Evolutionary conservation across 202 grass and related monocot species (phyloP).

Genomic region (Brachypodium distachyon): DNA sequence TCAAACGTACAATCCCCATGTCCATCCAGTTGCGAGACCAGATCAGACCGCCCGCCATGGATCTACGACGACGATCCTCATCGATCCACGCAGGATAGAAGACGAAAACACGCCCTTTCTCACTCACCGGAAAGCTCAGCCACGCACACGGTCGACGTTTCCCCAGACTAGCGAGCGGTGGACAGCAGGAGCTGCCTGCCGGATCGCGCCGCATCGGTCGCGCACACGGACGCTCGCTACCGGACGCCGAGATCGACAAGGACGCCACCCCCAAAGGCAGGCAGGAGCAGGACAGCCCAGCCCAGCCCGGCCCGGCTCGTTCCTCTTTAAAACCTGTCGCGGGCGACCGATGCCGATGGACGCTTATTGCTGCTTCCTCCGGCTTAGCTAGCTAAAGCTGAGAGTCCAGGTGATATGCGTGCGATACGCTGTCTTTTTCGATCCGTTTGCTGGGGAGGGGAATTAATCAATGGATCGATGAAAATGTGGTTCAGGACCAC

Average conservation of each 20-base stretch:
- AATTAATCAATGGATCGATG: too few relatives aligned
- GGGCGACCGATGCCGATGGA: not conserved
- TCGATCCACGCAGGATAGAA: not conserved
- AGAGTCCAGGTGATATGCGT: not conserved
- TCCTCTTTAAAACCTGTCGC: not conserved
- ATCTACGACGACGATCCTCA: not conserved
- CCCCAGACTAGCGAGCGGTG: not conserved
- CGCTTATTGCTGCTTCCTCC: not conserved
- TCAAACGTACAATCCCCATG: too few relatives aligned
- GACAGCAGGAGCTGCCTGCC: not conserved
- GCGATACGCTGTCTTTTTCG: not conserved
- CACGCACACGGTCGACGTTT: not conserved
- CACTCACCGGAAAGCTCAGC: not conserved
- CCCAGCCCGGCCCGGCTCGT: not conserved
- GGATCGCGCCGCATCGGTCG: not conserved
- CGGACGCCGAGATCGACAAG: constrained; percentile 4
- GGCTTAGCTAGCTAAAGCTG: too few relatives aligned
- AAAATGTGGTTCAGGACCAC: too few relatives aligned
- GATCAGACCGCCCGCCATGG: too few relatives aligned
- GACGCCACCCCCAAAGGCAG: not conserved
- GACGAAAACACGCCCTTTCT: not conserved
- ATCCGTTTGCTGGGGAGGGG: not conserved
- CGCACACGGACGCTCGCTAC: not conserved
- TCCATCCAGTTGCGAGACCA: too few relatives aligned
- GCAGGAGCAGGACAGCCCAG: not conserved